Evolutionary conservation across 371 early-diverging fungal genomes (phyloP), one percentile per base, ranked within the genome.

Genomic region (Dentiscutata heterogama): DNA sequence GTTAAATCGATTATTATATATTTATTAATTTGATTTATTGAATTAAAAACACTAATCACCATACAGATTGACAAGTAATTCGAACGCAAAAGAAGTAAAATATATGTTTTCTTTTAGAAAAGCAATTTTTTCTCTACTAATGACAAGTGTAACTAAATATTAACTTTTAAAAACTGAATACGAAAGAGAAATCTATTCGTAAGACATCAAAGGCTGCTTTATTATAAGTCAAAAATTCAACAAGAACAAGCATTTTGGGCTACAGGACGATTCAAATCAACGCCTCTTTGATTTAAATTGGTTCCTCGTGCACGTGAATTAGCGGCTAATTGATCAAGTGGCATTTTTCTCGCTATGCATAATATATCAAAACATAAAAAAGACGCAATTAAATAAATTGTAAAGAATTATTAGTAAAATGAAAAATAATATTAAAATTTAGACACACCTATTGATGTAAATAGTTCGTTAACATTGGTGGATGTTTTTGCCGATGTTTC

Each of bases 401-500:
- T 20, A 56, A 25, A 58, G 8, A 75, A 61, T 73, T 39, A 46
- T 13, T 74, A 63, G 11, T 27, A 5, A 31, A 20, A 39, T 42
- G 0, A 46, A 42, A 20, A 46, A 46, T 42, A 42, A 8, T 35
- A 35, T 1, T 1, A 35, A 46, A 11, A 46, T 46, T 46, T 46
- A 67, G 22, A 31, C 39, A 58, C 73, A 91, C 96, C 97, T 90
- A 98, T 94, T 76, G 93, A 91, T 35, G 92, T 93, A 85, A 98
- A 98, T 54, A 98, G 87, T 75, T 96, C 96, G 80, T 90, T 90
- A 25, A 98, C 96, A 82, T 94, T 94, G 50, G 92, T 91, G 13
- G 97, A 96, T 22, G 94, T 93, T 87, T 98, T 97, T 82, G 99
- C 99, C 0, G 96, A 96, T 3, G 98, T 97, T 85, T 98, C 98